These are phyloP conservation scores for Euphorbia pulcherrima DNA, from an alignment of 345 rosid genomes.

Conservation along the genomic window DNA sequence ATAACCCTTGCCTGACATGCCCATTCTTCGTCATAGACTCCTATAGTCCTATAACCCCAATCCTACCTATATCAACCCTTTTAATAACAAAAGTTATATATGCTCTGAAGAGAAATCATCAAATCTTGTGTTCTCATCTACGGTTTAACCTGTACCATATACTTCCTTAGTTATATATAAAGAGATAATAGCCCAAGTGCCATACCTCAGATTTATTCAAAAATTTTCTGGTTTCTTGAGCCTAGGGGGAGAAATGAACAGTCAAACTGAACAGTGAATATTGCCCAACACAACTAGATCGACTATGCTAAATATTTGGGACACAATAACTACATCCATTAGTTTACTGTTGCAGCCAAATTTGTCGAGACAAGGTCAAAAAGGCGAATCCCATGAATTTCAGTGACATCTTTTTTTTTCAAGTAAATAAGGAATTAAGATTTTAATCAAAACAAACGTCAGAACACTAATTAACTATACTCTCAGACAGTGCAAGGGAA, in stretches of 20 bases:
- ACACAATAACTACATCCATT: too few relatives aligned
- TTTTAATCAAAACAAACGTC: background rate
- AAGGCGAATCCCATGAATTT: constrained; percentile 1
- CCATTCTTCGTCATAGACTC: background rate
- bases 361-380: background rate
- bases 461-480: background rate
- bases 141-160: too few relatives aligned
- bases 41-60: too few relatives aligned
- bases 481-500: background rate
- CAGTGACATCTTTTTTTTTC: background rate
- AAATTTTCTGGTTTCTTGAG: too few relatives aligned
- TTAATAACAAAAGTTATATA: background rate
- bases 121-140: too few relatives aligned
- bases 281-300: background rate
- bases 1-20: background rate
- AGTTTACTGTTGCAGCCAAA: background rate
- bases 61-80: background rate
- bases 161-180: too few relatives aligned
- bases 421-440: background rate
- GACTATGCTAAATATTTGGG: too few relatives aligned
- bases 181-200: too few relatives aligned
- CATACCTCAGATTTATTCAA: too few relatives aligned
- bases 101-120: background rate
- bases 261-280: background rate
- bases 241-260: background rate